phyloP scores from a whole-genome alignment of 805 yeast species.

The Saturnispora besseyi region DNA sequence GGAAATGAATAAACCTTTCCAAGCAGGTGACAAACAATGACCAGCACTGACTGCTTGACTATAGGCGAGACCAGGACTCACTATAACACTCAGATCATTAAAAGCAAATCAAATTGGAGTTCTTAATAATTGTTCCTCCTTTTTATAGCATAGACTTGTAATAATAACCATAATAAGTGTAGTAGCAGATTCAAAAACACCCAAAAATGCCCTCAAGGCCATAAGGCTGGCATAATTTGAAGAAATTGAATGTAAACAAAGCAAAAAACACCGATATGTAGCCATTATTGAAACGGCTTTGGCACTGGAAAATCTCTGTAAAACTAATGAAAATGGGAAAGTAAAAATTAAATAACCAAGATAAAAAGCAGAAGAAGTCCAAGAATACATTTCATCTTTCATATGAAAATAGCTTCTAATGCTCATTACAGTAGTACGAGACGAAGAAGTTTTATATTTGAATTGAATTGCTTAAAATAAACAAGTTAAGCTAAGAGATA shows the following conservation, averaged over 20 bases:
- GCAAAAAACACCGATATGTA: slow-evolving; percentile 38
- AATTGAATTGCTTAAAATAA: slow-evolving; percentile 24
- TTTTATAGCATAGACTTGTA: slow-evolving; percentile 24
- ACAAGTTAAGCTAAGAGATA: slow-evolving; percentile 27
- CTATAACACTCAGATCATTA: slow-evolving; percentile 37
- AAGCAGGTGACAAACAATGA: slow-evolving; percentile 32
- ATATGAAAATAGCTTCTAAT: slow-evolving; percentile 32
- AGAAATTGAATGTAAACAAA: slow-evolving; percentile 38
- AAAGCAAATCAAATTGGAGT: slow-evolving; percentile 21
- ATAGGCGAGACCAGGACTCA: slow-evolving; percentile 50
- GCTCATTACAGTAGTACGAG: slow-evolving; percentile 40
- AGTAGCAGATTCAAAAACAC: slow-evolving; percentile 29
- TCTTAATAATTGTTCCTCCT: slow-evolving; percentile 23
- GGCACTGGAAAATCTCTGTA: slow-evolving; percentile 32
- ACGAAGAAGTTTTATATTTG: slow-evolving; percentile 36
- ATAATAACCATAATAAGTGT: slow-evolving; percentile 29
- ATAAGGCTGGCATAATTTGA: slow-evolving; percentile 35
- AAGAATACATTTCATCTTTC: slow-evolving; percentile 36
- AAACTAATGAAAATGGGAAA: slow-evolving; percentile 33
- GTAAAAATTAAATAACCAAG: slow-evolving; percentile 40
- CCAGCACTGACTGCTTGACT: slow-evolving; percentile 25
- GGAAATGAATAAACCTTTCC: slow-evolving; percentile 54
- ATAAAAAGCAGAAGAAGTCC: slow-evolving; percentile 33
- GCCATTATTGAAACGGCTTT: slow-evolving; percentile 30
- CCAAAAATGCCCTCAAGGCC: slow-evolving; percentile 39